phyloP scores from a whole-genome alignment of 495 filamentous ascomycete species.

The Podospora sp. region DNA sequence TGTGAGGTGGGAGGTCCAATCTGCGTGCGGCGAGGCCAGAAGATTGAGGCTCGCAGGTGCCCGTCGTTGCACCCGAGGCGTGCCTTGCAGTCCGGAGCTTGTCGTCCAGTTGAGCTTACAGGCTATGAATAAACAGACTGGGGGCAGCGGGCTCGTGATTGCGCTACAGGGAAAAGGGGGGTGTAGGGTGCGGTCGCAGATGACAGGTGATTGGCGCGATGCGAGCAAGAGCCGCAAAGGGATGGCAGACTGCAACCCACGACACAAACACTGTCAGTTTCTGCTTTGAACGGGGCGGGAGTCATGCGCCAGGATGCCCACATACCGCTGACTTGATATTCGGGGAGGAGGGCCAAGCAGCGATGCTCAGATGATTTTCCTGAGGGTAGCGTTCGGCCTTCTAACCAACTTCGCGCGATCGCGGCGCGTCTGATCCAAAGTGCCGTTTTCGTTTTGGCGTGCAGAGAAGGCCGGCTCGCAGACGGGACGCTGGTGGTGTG shows the following conservation, averaged over 20 bases:
- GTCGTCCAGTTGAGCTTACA: background rate
- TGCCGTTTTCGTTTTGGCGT: background rate
- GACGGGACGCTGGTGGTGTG: background rate
- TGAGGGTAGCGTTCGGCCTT: background rate
- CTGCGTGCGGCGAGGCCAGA: background rate
- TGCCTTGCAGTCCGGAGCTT: background rate
- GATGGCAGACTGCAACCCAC: constrained; percentile 9
- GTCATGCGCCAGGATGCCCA: constrained; percentile 14
- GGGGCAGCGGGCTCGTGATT: constrained; percentile 27
- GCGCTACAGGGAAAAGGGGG: background rate
- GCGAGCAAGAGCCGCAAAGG: constrained; percentile 21
- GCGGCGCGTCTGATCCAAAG: background rate
- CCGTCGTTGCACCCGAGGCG: background rate
- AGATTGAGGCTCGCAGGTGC: background rate
- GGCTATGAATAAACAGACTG: constrained; percentile 21
- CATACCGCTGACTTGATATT: constrained; percentile 4
- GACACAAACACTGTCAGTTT: constrained; percentile 23
- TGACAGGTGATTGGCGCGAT: constrained; percentile 17
- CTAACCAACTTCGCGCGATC: background rate
- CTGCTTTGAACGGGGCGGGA: constrained; percentile 14
- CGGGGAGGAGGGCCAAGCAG: constrained; percentile 9
- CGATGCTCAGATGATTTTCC: constrained; percentile 25
- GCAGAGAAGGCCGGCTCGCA: background rate
- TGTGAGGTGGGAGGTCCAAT: background rate
- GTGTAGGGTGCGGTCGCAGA: constrained; percentile 14